These are phyloP conservation scores for Grifola frondosa DNA, from an alignment of 1,284 basidiomycete genomes.

Conservation along the genomic window DNA sequence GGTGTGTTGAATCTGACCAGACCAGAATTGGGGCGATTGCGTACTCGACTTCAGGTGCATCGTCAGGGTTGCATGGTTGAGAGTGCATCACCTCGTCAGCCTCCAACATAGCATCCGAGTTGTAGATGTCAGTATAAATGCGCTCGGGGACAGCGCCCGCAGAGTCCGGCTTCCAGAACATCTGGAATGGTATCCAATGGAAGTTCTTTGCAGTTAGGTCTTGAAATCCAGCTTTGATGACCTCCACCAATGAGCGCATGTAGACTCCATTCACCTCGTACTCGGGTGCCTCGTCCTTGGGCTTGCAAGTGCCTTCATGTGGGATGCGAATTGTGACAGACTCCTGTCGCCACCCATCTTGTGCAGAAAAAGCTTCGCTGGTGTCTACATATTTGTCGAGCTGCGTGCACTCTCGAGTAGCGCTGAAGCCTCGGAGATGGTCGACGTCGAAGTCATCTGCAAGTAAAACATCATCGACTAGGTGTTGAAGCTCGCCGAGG, in stretches of 20 bases:
- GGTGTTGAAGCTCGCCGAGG: not conserved
- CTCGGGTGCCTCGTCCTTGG: conserved; percentile 24
- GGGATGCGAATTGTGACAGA: conserved; percentile 23
- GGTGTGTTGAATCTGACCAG: conserved; percentile 21
- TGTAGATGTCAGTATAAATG: conserved; percentile 16
- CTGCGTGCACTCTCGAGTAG: conserved; percentile 4
- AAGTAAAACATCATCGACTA: conserved; percentile 21
- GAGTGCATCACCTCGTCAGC: conserved; percentile 11
- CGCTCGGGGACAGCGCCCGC: not conserved
- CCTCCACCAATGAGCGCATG: conserved; percentile 4
- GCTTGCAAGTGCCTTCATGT: conserved; percentile 3
- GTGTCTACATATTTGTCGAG: conserved; percentile 13
- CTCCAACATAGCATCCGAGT: conserved; percentile 13
- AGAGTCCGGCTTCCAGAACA: not conserved
- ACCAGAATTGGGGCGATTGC: conserved; percentile 15
- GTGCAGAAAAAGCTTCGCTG: not conserved
- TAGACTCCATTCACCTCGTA: conserved; percentile 26
- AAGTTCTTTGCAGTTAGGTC: not conserved
- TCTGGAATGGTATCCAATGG: conserved; percentile 5
- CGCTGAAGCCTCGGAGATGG: conserved; percentile 18
- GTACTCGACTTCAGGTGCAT: conserved; percentile 10
- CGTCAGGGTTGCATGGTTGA: conserved; percentile 1
- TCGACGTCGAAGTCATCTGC: conserved; percentile 18
- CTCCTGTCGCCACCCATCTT: conserved; percentile 26
- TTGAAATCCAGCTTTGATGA: conserved; percentile 7